Base-by-base conservation (phyloP, 495 filamentous ascomycete genomes). In the Neurospora sp. region DNA sequence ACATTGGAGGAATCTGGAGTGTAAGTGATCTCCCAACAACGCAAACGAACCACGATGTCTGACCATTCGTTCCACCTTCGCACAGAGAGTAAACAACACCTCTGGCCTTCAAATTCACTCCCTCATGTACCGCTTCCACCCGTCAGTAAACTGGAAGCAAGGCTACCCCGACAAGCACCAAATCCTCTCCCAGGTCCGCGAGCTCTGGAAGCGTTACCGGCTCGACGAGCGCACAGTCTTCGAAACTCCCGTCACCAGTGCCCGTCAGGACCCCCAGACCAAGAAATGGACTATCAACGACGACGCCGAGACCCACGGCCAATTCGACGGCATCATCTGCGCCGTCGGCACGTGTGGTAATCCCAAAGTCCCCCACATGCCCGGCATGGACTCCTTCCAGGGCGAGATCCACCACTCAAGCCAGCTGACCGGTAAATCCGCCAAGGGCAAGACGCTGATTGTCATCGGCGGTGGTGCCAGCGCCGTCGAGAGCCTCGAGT, bases 111-210 rank as follows among this genome's bases (percentile, higher is more conserved):
- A 96, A 75, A 93, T 96, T 44, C 91, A 96, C 78, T 92, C 90
- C 53, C 81, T 94, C 72, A 94, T 96, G 93, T 96, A 94, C 80
- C 88, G 93, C 40, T 97, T 96, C 80, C 92, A 94, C 73, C 93
- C 93, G 0, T 92, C 91, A 0, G 87, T 96, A 3, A 83, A 84
- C 69, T 96, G 92, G 87, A 81, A 84, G n/a, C 81, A 82, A 16
- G 91, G 91, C 59, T 96, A 96, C 77, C 93, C 93, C 0, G 86
- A 90, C 68, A 89, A 91, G 41, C 79, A 89, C 72, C 88, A 92
- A 74, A 94, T 96, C 74, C 84, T 93, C 40, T 84, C 85, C 17
- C 88, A 93, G 76, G 90, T 96, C 39, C 83, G 86, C 27, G 79
- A 90, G 65, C 79, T 96, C 0, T 97, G 93, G 93, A 85, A 91